phyloP scores from a whole-genome alignment of 495 filamentous ascomycete species.

The Neurospora sp. region DNA sequence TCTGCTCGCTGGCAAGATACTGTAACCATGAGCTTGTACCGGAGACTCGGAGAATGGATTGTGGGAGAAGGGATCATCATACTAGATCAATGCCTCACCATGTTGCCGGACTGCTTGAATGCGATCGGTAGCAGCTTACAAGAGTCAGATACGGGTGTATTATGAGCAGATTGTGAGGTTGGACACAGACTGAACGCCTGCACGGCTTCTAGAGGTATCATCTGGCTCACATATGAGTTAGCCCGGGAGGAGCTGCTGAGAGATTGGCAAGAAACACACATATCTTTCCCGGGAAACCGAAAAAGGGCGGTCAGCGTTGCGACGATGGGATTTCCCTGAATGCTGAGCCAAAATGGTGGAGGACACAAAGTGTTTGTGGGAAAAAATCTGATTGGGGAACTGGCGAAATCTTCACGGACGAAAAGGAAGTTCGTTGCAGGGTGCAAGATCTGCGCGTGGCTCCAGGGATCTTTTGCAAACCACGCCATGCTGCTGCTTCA shows the following conservation, averaged over 20 bases:
- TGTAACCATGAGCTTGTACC: background rate
- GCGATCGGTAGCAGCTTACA: background rate
- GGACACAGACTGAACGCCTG: background rate
- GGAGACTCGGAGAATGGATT: background rate
- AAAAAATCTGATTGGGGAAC: background rate
- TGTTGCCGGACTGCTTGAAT: background rate
- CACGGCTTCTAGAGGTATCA: background rate
- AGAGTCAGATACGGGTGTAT: background rate
- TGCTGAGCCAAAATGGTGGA: background rate
- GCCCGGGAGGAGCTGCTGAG: background rate
- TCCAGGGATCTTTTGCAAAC: conserved; percentile 24
- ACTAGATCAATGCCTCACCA: background rate
- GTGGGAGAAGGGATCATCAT: background rate
- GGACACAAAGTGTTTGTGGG: background rate
- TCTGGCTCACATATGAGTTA: background rate
- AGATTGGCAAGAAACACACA: background rate
- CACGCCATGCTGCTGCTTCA: conserved; percentile 16
- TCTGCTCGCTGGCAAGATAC: background rate
- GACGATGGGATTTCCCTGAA: background rate
- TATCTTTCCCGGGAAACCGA: background rate
- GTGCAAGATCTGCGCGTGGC: conserved; percentile 27
- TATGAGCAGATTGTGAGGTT: background rate
- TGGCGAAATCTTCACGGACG: background rate
- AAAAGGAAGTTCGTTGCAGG: conserved; percentile 2
- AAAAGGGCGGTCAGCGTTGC: background rate